Base-by-base conservation (phyloP, 2,329 filamentous ascomycete species). In the Sclerotinia glacialis region DNA sequence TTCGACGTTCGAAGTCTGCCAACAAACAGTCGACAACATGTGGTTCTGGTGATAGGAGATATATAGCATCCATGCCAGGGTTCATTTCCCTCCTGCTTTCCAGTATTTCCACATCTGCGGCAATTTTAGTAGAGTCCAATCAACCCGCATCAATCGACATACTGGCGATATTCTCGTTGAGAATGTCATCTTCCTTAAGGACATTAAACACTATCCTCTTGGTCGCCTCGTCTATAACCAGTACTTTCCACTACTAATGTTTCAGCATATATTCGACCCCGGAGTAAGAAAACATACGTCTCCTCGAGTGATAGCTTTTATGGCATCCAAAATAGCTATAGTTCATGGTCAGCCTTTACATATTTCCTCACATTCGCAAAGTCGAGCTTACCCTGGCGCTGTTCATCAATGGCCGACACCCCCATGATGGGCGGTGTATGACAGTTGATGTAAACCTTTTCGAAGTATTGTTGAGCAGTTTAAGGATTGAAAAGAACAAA, bases 111-210 rank as follows among this genome's bases (percentile, higher is more conserved):
- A 99, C 94, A 79, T 97, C 93, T 96, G 78, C 67, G 28, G 67
- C 68, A 62, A 56, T 66, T 50, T 71, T 63, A 71, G 68, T 50
- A 67, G 52, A 53, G 63, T 18, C 52, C 61, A 26, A 26, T 21
- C 40, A 44, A 18, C 8, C 21, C 23, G n/a, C 23, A 21, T 23
- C 56, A 34, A 21, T 40, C 5, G n/a, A 75, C 75, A 55, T 73
- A 97, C 93, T 97, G 72, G 93, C 94, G 79, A 99, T 91, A 78
- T 97, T 97, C 79, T 93, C 88, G 77, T 96, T 96, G 80, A 99
- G 89, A 72, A 99, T 96, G 75, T 97, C 92, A 86, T 99, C 94
- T 82, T 97, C 91, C 75, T 92, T 94, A 77, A 94, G 86, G 56
- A 92, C 90, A 82, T 94, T 96, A 79, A 96, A 89, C 74, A 99